Evolutionary conservation across 441 rosid genomes (phyloP).

Genomic region (Gossypium schwendimanii): DNA sequence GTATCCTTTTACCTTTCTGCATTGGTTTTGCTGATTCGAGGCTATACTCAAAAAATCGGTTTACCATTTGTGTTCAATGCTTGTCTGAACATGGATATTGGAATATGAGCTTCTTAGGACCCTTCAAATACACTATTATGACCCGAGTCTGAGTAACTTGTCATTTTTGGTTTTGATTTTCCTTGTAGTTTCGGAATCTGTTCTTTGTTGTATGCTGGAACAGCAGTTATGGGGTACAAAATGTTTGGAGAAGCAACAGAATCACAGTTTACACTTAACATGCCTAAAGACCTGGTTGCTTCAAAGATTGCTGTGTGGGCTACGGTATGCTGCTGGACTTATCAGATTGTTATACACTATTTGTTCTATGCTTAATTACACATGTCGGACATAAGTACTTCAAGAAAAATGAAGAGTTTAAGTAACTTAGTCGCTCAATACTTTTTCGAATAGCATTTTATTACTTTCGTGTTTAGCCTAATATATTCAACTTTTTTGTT

Average conservation of each 20-base stretch:
- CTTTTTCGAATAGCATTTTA: not conserved
- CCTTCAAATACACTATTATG: too few relatives aligned
- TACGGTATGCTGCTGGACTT: slow-evolving; percentile 40
- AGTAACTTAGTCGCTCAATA: not conserved
- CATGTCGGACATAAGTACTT: not conserved
- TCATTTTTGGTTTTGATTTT: not conserved
- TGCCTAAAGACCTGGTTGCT: slow-evolving; percentile 72
- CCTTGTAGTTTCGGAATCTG: slow-evolving; percentile 58
- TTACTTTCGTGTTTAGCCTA: not conserved
- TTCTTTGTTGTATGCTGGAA: slow-evolving; percentile 70
- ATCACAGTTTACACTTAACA: slow-evolving; percentile 82
- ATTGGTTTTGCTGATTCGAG: not conserved
- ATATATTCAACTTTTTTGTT: not conserved
- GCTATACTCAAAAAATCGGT: too few relatives aligned
- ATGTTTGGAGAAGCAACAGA: slow-evolving; percentile 71
- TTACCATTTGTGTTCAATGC: too few relatives aligned
- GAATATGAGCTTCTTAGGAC: not conserved
- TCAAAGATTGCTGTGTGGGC: slow-evolving; percentile 93
- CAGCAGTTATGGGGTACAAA: slow-evolving; percentile 75
- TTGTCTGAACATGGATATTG: not conserved
- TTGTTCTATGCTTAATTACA: not conserved
- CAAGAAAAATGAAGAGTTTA: not conserved
- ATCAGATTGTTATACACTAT: not conserved
- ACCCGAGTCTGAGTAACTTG: not conserved
- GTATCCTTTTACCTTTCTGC: not conserved